phyloP scores from a whole-genome alignment of 495 filamentous ascomycete genomes.

The Stereocaulon alpinum region DNA sequence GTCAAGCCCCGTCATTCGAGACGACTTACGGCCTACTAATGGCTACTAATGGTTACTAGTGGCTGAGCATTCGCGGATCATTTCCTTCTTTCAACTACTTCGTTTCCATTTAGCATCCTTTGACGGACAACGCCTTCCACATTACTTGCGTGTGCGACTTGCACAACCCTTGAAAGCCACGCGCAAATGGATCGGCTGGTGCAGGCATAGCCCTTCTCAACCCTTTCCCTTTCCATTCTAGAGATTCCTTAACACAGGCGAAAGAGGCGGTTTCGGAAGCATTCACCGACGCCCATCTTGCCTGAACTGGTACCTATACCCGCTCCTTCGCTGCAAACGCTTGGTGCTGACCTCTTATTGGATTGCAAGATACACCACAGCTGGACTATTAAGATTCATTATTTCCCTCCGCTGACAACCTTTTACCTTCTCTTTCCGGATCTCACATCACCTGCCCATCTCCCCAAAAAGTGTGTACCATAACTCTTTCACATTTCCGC shows the following conservation, averaged over 20 bases:
- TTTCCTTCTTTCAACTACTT: slow-evolving; percentile 4
- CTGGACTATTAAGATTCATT: slow-evolving; percentile 7
- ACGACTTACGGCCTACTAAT: not conserved
- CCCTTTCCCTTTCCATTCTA: slow-evolving; percentile 8
- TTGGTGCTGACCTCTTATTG: slow-evolving; percentile 5
- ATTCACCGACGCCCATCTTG: slow-evolving; percentile 8
- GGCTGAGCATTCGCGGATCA: slow-evolving; percentile 4
- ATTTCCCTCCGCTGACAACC: not conserved
- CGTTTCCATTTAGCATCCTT: not conserved
- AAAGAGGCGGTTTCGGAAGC: not conserved
- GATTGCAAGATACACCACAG: slow-evolving; percentile 6
- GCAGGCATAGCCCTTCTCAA: slow-evolving; percentile 11
- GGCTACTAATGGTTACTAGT: not conserved
- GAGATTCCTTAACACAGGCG: not conserved
- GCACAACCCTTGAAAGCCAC: slow-evolving; percentile 5
- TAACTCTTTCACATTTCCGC: not conserved
- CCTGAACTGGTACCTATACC: slow-evolving; percentile 11
- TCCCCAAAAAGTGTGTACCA: slow-evolving; percentile 11
- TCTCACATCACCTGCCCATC: not conserved
- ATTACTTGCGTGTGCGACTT: not conserved
- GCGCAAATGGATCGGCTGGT: slow-evolving; percentile 13
- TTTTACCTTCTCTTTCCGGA: not conserved
- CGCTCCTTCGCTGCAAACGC: slow-evolving; percentile 1
- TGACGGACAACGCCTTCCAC: slow-evolving; percentile 1
- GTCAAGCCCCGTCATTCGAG: not conserved